A percentile compares a stretch with the other conserved stretches of the same genome.
phyloP scores from a whole-genome alignment of 257 asterid genomes.

The Anisodus tanguticus region DNA sequence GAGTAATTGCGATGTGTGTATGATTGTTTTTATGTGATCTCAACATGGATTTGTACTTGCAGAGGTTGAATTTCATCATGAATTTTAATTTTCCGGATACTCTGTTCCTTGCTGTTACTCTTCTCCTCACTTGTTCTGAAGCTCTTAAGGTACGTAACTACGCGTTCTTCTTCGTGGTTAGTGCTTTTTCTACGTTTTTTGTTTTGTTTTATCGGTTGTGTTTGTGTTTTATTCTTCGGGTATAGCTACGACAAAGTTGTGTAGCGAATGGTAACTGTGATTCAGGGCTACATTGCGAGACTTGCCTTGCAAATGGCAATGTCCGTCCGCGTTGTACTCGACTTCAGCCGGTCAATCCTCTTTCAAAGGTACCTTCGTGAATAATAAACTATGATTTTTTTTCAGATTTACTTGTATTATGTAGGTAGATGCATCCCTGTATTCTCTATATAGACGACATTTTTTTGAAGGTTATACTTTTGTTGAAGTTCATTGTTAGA shows the following conservation, averaged over 20 bases:
- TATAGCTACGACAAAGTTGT: slow-evolving; percentile 71
- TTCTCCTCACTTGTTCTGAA: slow-evolving; percentile 42
- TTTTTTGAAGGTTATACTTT: too few relatives aligned
- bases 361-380: slow-evolving; percentile 58
- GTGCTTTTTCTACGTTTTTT: neutral
- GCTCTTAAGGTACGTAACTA: slow-evolving; percentile 61
- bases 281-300: slow-evolving; percentile 83
- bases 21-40: neutral
- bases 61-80: slow-evolving; percentile 43
- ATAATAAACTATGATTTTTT: too few relatives aligned
- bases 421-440: too few relatives aligned
- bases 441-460: too few relatives aligned
- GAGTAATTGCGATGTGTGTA: neutral
- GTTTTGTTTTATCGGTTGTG: neutral
- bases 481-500: neutral
- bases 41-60: neutral
- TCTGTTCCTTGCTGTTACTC: slow-evolving; percentile 48
- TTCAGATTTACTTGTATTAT: too few relatives aligned
- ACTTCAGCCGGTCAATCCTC: slow-evolving; percentile 67
- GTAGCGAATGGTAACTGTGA: slow-evolving; percentile 55
- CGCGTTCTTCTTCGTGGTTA: neutral
- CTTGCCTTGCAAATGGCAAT: slow-evolving; percentile 71
- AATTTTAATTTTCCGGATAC: slow-evolving; percentile 30
- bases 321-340: slow-evolving; percentile 86
- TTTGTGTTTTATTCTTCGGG: neutral